A percentile compares a stretch with the other conserved stretches of the same genome.
Conservation (phyloP, 495 filamentous ascomycete genomes). For the Aspergillus bridgeri region DNA sequence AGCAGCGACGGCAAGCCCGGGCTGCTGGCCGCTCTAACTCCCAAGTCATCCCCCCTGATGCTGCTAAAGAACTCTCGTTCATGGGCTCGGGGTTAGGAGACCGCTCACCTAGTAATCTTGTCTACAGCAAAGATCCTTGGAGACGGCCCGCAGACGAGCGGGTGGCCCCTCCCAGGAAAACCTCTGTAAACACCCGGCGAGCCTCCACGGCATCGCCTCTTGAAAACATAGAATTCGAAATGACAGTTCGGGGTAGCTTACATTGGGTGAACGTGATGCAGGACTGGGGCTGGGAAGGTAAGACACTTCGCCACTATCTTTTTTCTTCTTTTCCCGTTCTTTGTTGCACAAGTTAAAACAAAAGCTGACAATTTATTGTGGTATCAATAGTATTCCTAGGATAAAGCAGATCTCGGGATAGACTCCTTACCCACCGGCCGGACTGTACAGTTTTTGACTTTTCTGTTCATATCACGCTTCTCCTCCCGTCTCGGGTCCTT, state of each 20-base stretch:
- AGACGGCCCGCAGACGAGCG: slow-evolving; percentile 9
- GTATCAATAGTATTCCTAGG: slow-evolving; percentile 39
- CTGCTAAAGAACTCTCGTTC: slow-evolving; percentile 11
- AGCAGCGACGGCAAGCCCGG: slow-evolving; percentile 19
- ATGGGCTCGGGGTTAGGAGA: not conserved
- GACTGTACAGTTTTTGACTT: not conserved
- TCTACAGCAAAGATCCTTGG: slow-evolving; percentile 15
- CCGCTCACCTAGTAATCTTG: not conserved
- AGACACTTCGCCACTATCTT: slow-evolving; percentile 14
- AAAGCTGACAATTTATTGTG: slow-evolving; percentile 3
- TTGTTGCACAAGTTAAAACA: not conserved
- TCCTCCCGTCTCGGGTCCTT: not conserved
- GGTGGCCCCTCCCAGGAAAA: slow-evolving; percentile 1
- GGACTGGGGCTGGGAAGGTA: slow-evolving; percentile 78
- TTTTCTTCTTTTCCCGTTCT: not conserved
- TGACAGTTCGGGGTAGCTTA: slow-evolving; percentile 62
- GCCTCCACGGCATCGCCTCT: slow-evolving; percentile 32
- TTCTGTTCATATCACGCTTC: not conserved
- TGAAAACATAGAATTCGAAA: slow-evolving; percentile 57
- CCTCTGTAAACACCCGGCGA: slow-evolving; percentile 17
- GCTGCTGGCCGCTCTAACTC: slow-evolving; percentile 14
- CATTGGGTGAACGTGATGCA: slow-evolving; percentile 82
- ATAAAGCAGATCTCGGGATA: slow-evolving; percentile 14
- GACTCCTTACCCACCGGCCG: not conserved
- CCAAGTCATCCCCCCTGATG: not conserved